Base-by-base conservation (phyloP, 2,329 filamentous ascomycete genomes). In the Monosporascus sp. region DNA sequence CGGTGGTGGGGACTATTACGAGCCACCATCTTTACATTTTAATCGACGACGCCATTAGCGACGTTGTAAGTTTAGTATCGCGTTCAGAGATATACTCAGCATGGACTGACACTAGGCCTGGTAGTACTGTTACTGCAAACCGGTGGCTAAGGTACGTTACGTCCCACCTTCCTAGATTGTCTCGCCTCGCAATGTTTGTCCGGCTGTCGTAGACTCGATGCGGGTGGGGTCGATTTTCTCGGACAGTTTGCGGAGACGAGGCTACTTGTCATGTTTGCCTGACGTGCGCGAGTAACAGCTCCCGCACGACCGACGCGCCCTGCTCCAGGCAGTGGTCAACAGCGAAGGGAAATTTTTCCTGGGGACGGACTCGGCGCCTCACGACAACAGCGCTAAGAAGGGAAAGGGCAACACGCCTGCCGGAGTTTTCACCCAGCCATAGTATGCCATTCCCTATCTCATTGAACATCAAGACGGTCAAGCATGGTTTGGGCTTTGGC, bases 371-470 rank as follows among this genome's bases (percentile, higher is more conserved):
- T 84, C 79, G 15, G 88, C 88, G n/a, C 87, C 88, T 66, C 85
- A 88, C 67, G 77, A 79, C 41, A 74, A 80, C 20, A 69, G 65
- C 25, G 77, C 80, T 56, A 88, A 88, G 72, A 77, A 79, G 50
- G 80, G 77, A 20, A 72, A 73, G 49, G 76, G 76, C 48, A 79
- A 74, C 66, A 80, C 85, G 1, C 82, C 86, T 1, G 88, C 88
- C 0, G 88, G 88, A 3, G 87, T 91, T 48, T 92, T 90, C 67
- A 91, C 88, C 1, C 88, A 92, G 72, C 85, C 86, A 4, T 85
- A 85, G 65, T 63, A 56, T 9, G 57, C 46, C 25, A n/a, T 20
- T 18, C 14, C 27, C 41, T 47, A 17, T 8, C n/a, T 20, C n/a
- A 24, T 50, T 17, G 14, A 17, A 27, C 6, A 14, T 17, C n/a